A percentile compares a stretch with the other conserved stretches of the same genome.
These are phyloP conservation scores for Coccomyxa sp. DNA, from an alignment of 139 green algal genomes.

Conservation along the genomic window DNA sequence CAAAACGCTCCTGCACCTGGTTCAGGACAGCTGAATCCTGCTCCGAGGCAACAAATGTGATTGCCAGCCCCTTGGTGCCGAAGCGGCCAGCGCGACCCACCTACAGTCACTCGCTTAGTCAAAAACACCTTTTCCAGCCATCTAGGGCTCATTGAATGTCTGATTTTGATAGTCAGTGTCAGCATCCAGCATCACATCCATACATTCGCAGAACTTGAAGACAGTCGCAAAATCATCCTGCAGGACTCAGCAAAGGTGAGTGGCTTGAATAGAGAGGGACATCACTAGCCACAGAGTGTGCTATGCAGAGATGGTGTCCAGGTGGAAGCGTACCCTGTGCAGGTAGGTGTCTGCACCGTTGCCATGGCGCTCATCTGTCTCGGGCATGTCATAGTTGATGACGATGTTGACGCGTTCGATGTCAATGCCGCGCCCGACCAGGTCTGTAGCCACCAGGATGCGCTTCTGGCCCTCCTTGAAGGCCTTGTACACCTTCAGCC, in stretches of 20 bases:
- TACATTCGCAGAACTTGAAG: neutral
- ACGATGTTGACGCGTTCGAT: slow-evolving; percentile 99
- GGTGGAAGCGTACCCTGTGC: slow-evolving; percentile 61
- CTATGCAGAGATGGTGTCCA: neutral
- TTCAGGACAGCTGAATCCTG: slow-evolving; percentile 84
- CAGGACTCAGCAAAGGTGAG: neutral
- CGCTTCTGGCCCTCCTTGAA: slow-evolving; percentile 97
- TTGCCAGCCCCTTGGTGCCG: slow-evolving; percentile 98
- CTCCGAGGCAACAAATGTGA: slow-evolving; percentile 94
- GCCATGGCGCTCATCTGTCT: slow-evolving; percentile 80
- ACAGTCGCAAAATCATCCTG: neutral
- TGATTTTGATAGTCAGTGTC: too few species aligned
- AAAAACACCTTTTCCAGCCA: too few species aligned
- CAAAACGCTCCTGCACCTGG: slow-evolving; percentile 92
- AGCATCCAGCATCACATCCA: too few species aligned
- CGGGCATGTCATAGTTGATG: slow-evolving; percentile 99
- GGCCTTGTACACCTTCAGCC: slow-evolving; percentile 23
- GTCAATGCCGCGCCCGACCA: slow-evolving; percentile 97
- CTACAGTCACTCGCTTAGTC: slow-evolving; percentile 23
- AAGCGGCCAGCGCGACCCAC: slow-evolving; percentile 95
- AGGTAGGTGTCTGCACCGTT: slow-evolving; percentile 98
- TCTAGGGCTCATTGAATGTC: too few species aligned
- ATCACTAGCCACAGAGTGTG: too few species aligned
- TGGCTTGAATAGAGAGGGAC: too few species aligned
- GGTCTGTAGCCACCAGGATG: slow-evolving; percentile 98